Base-by-base conservation (phyloP, 345 rosid genomes). In the Physaria fendleri region DNA sequence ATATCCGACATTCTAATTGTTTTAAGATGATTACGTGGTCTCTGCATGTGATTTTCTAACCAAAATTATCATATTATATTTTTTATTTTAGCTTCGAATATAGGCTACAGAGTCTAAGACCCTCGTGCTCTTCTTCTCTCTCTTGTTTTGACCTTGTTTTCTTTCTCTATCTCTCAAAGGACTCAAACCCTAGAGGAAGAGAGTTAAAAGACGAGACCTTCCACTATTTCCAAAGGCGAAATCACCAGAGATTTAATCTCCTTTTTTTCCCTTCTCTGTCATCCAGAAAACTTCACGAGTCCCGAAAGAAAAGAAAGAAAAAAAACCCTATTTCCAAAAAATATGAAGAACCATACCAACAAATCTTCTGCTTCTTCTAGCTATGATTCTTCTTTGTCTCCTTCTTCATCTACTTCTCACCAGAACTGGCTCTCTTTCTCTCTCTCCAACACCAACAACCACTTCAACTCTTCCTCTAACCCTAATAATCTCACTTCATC, bases 371-470 rank as follows among this genome's bases (percentile, higher is more conserved):
- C 72, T 13, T 68, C 74, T 25, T 56, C 74, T 22, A 69, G 58
- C 45, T 62, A 62, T 55, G 74, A 69, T 69, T 62, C 70, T 18
- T 71, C 69, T 70, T 70, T 63, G 74, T 70, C 74, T 70, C 69
- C 74, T 70, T 70, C 74, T 47, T 55, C 69, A 34, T 62, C 79
- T 47, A 53, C 78, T 24, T 32, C 81, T 28, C 64, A 67, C 17
- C 72, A 64, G 32, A 75, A 75, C 63, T 78, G 84, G 78, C 79
- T 80, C 14, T 74, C 78, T 20, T 77, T 80, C 66, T 80, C 85
- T 41, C 88, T 85, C 66, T 80, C 87, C 59, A 74, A 74, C 67
- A 54, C 38, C 38, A 35, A 35, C 40, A 38, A 60, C 37, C 54
- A 53, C 46, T 27, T 29, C 66, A 51, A 49, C 62, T 48, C 64